Evolutionary conservation across 345 rosid species (phyloP).

Genomic region (Pugionium dolabratum): DNA sequence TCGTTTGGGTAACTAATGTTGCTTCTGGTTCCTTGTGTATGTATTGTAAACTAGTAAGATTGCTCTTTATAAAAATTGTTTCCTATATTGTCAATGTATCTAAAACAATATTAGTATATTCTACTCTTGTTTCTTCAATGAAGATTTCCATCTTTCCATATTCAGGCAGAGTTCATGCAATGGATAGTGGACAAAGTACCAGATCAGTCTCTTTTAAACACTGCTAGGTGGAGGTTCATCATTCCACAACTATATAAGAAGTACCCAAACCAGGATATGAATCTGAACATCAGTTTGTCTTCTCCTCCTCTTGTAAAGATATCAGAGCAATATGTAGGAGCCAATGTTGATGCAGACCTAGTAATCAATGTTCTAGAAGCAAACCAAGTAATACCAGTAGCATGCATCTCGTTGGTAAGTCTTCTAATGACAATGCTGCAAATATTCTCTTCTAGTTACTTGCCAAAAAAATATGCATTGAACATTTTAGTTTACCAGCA

Average conservation of each 20-base stretch:
- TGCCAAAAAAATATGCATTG: constrained; percentile 3
- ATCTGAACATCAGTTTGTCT: constrained; percentile 75
- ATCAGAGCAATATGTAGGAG: constrained; percentile 64
- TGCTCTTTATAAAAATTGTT: constrained; percentile 9
- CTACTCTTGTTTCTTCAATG: constrained; percentile 22
- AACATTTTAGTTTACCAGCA: neutral
- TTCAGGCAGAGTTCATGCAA: constrained; percentile 88
- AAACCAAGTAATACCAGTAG: constrained; percentile 77
- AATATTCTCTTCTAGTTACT: neutral
- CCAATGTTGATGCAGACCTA: constrained; percentile 68
- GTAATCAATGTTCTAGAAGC: constrained; percentile 72
- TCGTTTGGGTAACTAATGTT: neutral
- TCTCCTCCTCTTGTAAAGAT: constrained; percentile 76
- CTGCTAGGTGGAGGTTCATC: constrained; percentile 88
- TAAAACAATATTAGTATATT: constrained; percentile 1
- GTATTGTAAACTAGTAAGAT: neutral
- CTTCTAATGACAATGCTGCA: neutral
- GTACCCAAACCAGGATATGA: constrained; percentile 87
- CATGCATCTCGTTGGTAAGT: constrained; percentile 87
- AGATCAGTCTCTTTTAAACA: constrained; percentile 82
- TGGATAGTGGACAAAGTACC: constrained; percentile 92
- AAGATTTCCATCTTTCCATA: constrained; percentile 24
- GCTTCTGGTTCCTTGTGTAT: neutral
- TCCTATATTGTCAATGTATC: neutral
- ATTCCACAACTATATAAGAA: constrained; percentile 89